Percentiles rank a stretch among this genome's conserved stretches.
phyloP scores from a whole-genome alignment of 208 protist species.

The Acanthamoeba divionensis region DNA sequence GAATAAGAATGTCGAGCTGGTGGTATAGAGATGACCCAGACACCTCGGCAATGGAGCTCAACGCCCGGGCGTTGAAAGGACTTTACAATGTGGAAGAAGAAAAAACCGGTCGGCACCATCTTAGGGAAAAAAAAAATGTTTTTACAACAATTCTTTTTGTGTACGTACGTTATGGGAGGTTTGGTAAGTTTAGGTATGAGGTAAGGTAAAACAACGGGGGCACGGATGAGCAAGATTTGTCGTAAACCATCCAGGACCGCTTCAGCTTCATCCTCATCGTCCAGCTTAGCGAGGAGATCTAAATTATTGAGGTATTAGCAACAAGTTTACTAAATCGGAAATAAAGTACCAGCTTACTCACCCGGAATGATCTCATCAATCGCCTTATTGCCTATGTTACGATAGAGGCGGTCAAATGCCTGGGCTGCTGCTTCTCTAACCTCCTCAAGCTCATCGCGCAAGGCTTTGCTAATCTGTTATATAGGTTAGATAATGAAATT shows the following conservation, averaged over 20 bases:
- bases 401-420: conserved; percentile 79
- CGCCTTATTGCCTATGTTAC: conserved; percentile 64
- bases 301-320: background rate
- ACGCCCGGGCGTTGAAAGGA: conserved; percentile 71
- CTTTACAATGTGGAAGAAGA: background rate
- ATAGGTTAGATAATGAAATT: no score
- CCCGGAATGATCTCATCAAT: conserved; percentile 81
- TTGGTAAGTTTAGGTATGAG: conserved; percentile 76
- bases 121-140: background rate
- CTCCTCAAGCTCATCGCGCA: conserved; percentile 40
- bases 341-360: background rate
- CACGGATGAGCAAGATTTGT: conserved; percentile 73
- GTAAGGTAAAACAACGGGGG: conserved; percentile 75
- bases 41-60: conserved; percentile 71
- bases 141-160: background rate
- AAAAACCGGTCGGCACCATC: background rate
- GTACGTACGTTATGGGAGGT: conserved; percentile 69
- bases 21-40: conserved; percentile 71
- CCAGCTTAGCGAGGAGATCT: background rate
- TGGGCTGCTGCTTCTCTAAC: conserved; percentile 80
- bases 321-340: background rate
- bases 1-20: conserved; percentile 73
- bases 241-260: conserved; percentile 77
- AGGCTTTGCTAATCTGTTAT: background rate
- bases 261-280: background rate